Conservation (phyloP, 2,329 filamentous ascomycete species). For the Aureobasidium zeae region DNA sequence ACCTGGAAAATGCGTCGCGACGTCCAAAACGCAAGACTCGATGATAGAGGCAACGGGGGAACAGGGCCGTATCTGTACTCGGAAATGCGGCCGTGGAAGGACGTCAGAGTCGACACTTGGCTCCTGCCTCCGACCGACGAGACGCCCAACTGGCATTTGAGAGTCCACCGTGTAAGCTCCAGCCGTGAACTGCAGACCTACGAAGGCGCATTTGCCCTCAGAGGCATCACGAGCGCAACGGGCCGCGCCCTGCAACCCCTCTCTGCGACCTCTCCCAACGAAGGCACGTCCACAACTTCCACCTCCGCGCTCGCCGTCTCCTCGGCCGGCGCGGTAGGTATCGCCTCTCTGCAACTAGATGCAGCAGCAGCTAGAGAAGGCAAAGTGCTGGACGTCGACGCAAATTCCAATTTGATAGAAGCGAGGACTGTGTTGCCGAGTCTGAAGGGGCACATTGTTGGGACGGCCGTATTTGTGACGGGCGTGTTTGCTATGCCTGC, state of each 20-base stretch:
- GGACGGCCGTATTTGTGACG: slow-evolving; percentile 52
- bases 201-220: slow-evolving; percentile 66
- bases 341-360: slow-evolving; percentile 39
- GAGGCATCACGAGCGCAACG: slow-evolving; percentile 50
- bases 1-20: slow-evolving; percentile 68
- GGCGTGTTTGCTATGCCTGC: slow-evolving; percentile 62
- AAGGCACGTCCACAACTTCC: slow-evolving; percentile 34
- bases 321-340: slow-evolving; percentile 42
- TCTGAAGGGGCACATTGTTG: slow-evolving; percentile 53
- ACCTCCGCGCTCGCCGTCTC: slow-evolving; percentile 37
- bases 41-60: slow-evolving; percentile 45
- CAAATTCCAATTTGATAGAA: slow-evolving; percentile 69
- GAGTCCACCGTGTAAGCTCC: slow-evolving; percentile 53
- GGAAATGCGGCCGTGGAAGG: slow-evolving; percentile 60
- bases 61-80: slow-evolving; percentile 57
- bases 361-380: slow-evolving; percentile 45
- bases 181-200: slow-evolving; percentile 57
- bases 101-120: slow-evolving; percentile 57
- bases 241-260: slow-evolving; percentile 43
- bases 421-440: slow-evolving; percentile 63
- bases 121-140: slow-evolving; percentile 52
- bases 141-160: slow-evolving; percentile 60
- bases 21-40: slow-evolving; percentile 55
- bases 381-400: slow-evolving; percentile 63
- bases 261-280: slow-evolving; percentile 27